A percentile compares a stretch with the other conserved stretches of the same genome.
Evolutionary conservation across 345 rosid species (phyloP).

Genomic region (Sonneratia caseolaris): DNA sequence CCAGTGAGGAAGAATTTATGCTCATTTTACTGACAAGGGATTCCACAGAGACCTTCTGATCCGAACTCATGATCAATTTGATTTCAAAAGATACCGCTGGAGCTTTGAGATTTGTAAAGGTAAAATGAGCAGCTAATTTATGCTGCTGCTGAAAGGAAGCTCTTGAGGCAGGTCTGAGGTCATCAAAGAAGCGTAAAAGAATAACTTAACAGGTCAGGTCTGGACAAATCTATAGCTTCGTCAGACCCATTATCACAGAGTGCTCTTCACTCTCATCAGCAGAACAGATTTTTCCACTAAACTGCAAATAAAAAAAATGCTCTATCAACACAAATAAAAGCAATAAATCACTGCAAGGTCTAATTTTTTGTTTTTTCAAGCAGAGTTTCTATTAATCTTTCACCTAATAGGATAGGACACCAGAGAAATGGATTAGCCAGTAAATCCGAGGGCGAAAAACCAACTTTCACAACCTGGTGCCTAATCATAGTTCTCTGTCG

Average conservation of each 20-base stretch:
- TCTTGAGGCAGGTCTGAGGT: conserved; percentile 36
- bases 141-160: conserved; percentile 21
- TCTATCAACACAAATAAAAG: background rate
- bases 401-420: no score
- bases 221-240: conserved; percentile 15
- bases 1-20: conserved; percentile 23
- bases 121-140: no score
- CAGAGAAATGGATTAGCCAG: no score
- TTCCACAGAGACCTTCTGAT: conserved; percentile 32
- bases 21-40: conserved; percentile 31
- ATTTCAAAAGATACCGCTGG: conserved; percentile 27
- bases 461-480: conserved; percentile 7
- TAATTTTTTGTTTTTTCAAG: background rate
- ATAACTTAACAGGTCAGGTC: conserved; percentile 19
- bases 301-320: background rate
- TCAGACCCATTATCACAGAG: conserved; percentile 8
- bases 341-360: background rate
- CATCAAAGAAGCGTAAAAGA: conserved; percentile 20
- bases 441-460: background rate
- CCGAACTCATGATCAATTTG: conserved; percentile 27
- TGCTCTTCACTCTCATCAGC: background rate
- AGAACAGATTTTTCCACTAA: conserved; percentile 13
- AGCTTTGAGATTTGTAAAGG: conserved; percentile 1
- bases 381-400: no score
- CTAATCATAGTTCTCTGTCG: background rate